Percentiles rank a stretch among this genome's conserved stretches.
Evolutionary conservation across 2,329 filamentous ascomycete genomes (phyloP).

Genomic region (Aspergillus brasiliensis): DNA sequence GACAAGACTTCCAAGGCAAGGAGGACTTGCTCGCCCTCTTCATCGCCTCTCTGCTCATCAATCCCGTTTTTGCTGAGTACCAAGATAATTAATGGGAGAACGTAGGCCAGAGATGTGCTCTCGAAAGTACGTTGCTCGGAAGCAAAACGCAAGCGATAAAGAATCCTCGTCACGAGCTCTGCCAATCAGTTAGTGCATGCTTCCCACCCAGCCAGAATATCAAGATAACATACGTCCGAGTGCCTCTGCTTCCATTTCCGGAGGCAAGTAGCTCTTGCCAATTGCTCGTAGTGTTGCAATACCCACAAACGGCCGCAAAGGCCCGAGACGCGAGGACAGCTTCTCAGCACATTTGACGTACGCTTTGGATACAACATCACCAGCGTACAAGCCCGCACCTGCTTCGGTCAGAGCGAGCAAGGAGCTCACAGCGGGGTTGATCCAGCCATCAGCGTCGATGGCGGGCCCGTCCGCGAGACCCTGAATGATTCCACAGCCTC

Average conservation of each 20-base stretch:
- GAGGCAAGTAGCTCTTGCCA: constrained; percentile 70
- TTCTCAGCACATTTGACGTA: constrained; percentile 80
- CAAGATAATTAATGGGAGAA: constrained; percentile 77
- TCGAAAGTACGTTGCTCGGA: constrained; percentile 95
- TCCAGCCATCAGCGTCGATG: constrained; percentile 87
- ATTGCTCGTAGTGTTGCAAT: constrained; percentile 81
- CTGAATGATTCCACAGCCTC: constrained; percentile 83
- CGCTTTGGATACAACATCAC: constrained; percentile 73
- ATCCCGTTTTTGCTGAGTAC: constrained; percentile 80
- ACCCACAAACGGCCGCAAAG: constrained; percentile 79
- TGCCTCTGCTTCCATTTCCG: constrained; percentile 75
- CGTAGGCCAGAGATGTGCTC: constrained; percentile 80
- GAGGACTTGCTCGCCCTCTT: constrained; percentile 85
- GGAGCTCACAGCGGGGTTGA: constrained; percentile 75
- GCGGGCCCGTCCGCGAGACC: constrained; percentile 83
- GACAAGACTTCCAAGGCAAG: constrained; percentile 85
- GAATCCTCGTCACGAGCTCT: constrained; percentile 76
- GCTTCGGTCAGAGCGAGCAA: constrained; percentile 71
- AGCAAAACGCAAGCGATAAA: constrained; percentile 87
- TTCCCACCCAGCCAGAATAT: neutral
- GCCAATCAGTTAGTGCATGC: constrained; percentile 17
- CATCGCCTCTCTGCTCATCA: constrained; percentile 64
- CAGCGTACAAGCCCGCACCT: constrained; percentile 79
- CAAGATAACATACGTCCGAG: constrained; percentile 60
- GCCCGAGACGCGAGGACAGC: constrained; percentile 72